Evolutionary conservation across 164 flowering plant species (phyloP), one percentile per base, ranked within the genome.

Genomic region (Sextonia rubra): DNA sequence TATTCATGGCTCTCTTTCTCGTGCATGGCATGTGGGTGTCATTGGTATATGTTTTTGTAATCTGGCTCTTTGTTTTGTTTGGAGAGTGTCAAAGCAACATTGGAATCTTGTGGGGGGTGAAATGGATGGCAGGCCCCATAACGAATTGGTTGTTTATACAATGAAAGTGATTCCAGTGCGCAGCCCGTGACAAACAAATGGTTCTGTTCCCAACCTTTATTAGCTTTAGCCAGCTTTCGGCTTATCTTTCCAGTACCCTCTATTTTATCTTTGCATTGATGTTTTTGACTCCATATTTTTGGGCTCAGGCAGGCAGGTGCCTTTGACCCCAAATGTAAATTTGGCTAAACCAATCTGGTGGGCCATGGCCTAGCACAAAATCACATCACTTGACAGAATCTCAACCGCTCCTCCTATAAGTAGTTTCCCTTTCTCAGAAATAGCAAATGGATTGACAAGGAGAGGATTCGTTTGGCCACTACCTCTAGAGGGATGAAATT

Each of bases 21-120:
- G 37, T 69, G 77, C 76, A 69, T 58, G 73, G 76, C 86, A 87
- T 75, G 80, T 83, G 85, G 74, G 71, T 82, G 86, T 64, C 78
- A 69, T 71, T 60, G 27, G 69, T 22, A 17, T 12, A 14, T 15
- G 44, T 66, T 22, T 82, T 80, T 82, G 88, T 82, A 85, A 78
- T 72, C 75, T 82, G 76, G 80, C 78, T n/a, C 30, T 75, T 81
- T 81, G 85, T 83, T 81, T 79, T 77, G 44, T 47, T 18, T 47
- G 26, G 64, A 25, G 64, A 12, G 62, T 64, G 69, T 30, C 32
- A 70, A 64, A 47, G 61, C 22, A 52, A 32, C 23, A 49, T 47
- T 66, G 77, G 74, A 70, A 74, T 60, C 49, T 66, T 22, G 70
- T 26, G 49, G 29, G 29, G 56, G 25, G 56, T 27, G 66, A 48